Evolutionary conservation across 2,329 filamentous ascomycete genomes (phyloP), one percentile per base, ranked within the genome.

Genomic region (Drechslerella dactyloides): DNA sequence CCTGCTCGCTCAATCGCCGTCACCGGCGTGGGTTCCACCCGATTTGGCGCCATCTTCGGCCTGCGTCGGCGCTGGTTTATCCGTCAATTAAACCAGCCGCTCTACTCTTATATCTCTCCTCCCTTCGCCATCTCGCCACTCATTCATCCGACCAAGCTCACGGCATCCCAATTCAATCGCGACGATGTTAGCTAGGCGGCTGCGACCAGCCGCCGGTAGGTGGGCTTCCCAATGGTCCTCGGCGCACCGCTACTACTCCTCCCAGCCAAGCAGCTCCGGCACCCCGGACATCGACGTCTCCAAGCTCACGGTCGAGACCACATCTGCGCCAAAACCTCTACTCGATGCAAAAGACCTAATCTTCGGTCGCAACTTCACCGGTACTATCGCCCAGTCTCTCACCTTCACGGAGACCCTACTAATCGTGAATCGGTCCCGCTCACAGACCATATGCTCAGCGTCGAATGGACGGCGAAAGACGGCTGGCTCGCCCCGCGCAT

Each of bases 401-500:
- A 7, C 27, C 23, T 35, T 21, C 40, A 35, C 6, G 27, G 21
- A 21, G 4, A 17, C 33, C 21, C 23, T n/a, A n/a, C 44, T 52
- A 13, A 13, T 40, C 35, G 1, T 44, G 10, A 48, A 42, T 64
- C 58, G 58, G 74, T 23, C 59, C 51, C 48, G 15, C 33, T 21
- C 52, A 24, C 44, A 96, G 94, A 99, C 83, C 94, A 97, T 82
- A 97, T 99, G 93, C 88, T 97, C 78, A 88, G 89, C 69, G 85
- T 96, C 76, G 92, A 97, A 83, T 99, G 94, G 94, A 93, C 90
- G 62, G 86, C 91, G 70, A 83, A 85, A 54, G 84, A 90, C 75
- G 94, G 93, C 80, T 97, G 94, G 94, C 82, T 89, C 46, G 82
- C 87, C 13, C 91, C 93, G 66, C 85, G 86, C 75, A 97, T 99